Conservation (phyloP, 2,329 filamentous ascomycete species). For the Colletotrichum lini region DNA sequence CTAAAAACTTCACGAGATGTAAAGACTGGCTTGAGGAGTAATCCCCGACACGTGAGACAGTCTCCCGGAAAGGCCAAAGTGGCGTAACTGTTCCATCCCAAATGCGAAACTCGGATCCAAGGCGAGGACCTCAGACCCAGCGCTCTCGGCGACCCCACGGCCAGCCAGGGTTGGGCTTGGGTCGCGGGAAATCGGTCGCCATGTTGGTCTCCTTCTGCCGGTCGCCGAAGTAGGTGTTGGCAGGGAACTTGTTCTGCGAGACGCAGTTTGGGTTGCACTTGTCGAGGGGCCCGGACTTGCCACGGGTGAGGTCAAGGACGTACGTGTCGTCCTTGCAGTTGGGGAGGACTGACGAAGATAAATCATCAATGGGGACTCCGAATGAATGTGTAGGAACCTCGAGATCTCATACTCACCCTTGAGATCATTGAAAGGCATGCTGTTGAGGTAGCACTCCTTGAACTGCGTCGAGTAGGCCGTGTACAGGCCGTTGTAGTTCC, state of each 20-base stretch:
- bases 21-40: no score
- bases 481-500: conserved; percentile 44
- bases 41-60: no score
- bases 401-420: conserved; percentile 20
- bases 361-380: not conserved
- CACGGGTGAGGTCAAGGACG: conserved; percentile 40
- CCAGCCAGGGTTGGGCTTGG: not conserved
- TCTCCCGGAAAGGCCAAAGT: fast-evolving
- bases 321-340: conserved; percentile 41
- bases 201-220: conserved; percentile 38
- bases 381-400: no score
- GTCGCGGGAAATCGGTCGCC: conserved; percentile 30
- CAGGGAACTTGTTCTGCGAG: conserved; percentile 41
- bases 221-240: conserved; percentile 40
- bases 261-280: conserved; percentile 43
- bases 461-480: conserved; percentile 40
- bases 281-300: conserved; percentile 41
- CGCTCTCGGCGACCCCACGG: not conserved
- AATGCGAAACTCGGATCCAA: not conserved
- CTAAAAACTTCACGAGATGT: no score
- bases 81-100: no score
- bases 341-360: conserved; percentile 26
- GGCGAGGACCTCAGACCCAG: not conserved
- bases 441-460: conserved; percentile 41
- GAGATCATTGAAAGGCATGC: conserved; percentile 39